A percentile compares a stretch with the other conserved stretches of the same genome.
Evolutionary conservation across 805 yeast genomes (phyloP).

Genomic region (Candida golubevii): DNA sequence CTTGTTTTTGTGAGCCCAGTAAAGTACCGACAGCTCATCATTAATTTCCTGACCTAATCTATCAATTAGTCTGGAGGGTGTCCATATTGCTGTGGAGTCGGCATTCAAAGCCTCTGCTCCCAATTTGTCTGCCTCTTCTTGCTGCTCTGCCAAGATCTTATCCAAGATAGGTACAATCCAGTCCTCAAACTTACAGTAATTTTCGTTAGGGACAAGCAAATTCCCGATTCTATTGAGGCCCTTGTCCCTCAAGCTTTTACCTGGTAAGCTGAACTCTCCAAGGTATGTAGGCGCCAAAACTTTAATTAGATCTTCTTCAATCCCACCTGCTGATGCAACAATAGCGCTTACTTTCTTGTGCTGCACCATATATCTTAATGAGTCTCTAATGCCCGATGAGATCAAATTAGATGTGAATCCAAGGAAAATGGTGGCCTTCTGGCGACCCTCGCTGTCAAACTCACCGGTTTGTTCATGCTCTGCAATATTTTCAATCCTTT

Average conservation of each 20-base stretch:
- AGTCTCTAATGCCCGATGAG: conserved; percentile 90
- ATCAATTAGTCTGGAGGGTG: conserved; percentile 90
- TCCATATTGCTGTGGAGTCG: conserved; percentile 69
- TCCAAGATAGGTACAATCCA: conserved; percentile 97
- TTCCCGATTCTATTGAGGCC: conserved; percentile 99
- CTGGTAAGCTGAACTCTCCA: conserved; percentile 85
- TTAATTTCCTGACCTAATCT: conserved; percentile 93
- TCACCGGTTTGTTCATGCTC: conserved; percentile 68
- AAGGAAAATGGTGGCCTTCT: conserved; percentile 85
- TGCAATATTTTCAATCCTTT: conserved; percentile 59
- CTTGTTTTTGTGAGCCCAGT: conserved; percentile 97
- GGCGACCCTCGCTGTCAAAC: conserved; percentile 73
- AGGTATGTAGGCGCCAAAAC: conserved; percentile 94
- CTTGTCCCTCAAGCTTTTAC: conserved; percentile 78
- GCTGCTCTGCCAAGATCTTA: conserved; percentile 84
- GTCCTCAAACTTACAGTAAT: conserved; percentile 95
- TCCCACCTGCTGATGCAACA: conserved; percentile 97
- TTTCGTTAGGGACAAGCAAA: conserved; percentile 93
- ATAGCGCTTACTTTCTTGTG: conserved; percentile 92
- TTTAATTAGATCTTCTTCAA: conserved; percentile 95
- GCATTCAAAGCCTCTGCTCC: conserved; percentile 61
- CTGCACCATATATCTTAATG: conserved; percentile 83
- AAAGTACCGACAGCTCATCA: conserved; percentile 87
- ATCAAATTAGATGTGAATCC: conserved; percentile 97
- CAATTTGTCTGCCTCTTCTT: conserved; percentile 47